Conservation (phyloP, 2,329 filamentous ascomycete genomes). For the Penicillium sp. region DNA sequence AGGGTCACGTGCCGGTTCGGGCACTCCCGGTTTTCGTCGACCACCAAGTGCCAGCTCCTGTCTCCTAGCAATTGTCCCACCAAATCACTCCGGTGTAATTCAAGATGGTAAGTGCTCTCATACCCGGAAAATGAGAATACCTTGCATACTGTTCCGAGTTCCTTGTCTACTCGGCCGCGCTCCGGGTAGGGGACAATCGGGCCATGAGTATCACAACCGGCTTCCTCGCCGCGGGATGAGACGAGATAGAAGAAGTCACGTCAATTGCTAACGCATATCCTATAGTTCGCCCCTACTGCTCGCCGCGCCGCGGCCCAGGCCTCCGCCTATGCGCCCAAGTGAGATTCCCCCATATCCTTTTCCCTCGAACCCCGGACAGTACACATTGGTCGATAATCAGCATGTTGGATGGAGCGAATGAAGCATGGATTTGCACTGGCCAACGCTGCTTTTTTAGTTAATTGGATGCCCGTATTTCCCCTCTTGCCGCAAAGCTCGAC, state of each 20-base stretch:
- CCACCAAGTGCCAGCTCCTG: constrained; percentile 22
- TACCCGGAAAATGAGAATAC: too few relatives aligned
- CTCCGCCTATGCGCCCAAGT: constrained; percentile 61
- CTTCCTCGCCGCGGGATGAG: constrained; percentile 15
- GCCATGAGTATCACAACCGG: constrained; percentile 7
- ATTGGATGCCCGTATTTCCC: not conserved
- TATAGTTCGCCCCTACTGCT: constrained; percentile 37
- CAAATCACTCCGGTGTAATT: constrained; percentile 24
- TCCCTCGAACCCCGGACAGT: not conserved
- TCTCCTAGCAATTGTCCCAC: constrained; percentile 30
- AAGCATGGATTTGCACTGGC: not conserved
- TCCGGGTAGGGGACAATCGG: constrained; percentile 3
- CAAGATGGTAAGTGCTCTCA: constrained; percentile 34
- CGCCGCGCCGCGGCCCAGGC: constrained; percentile 45
- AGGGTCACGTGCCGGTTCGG: constrained; percentile 27
- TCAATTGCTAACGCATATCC: constrained; percentile 22
- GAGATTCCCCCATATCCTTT: constrained; percentile 28
- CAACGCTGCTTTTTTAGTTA: not conserved
- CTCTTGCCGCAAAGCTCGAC: not conserved
- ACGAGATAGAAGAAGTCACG: not conserved
- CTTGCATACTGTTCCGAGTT: not conserved
- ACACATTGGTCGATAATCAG: not conserved
- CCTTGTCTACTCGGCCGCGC: not conserved
- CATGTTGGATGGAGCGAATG: not conserved
- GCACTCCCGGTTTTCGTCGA: constrained; percentile 40